phyloP scores from a whole-genome alignment of 2,329 filamentous ascomycete species.

The Chaetomiaceae sp. region DNA sequence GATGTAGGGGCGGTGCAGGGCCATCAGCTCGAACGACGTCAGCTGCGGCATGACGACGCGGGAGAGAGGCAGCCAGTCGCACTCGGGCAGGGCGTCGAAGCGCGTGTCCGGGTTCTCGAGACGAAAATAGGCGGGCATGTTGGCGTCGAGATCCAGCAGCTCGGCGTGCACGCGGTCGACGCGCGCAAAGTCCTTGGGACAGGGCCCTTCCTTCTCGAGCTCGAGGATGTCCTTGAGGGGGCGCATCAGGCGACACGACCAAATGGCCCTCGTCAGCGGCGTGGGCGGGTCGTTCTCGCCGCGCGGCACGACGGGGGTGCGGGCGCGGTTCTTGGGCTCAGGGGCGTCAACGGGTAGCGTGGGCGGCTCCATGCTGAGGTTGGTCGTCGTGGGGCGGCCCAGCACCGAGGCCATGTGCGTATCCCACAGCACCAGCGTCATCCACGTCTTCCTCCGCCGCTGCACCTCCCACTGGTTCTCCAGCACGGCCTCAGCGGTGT shows the following conservation, averaged over 20 bases:
- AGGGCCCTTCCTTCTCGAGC: constrained; percentile 52
- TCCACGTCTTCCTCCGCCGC: constrained; percentile 51
- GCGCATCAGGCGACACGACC: constrained; percentile 43
- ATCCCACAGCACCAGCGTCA: constrained; percentile 51
- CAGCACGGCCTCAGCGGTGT: constrained; percentile 44
- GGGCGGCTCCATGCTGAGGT: constrained; percentile 43
- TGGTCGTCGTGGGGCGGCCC: constrained; percentile 52
- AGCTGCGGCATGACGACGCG: constrained; percentile 45
- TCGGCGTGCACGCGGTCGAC: constrained; percentile 51
- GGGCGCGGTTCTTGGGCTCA: constrained; percentile 42
- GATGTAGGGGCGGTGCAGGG: constrained; percentile 57
- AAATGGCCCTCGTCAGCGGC: constrained; percentile 49
- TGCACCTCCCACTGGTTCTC: constrained; percentile 57
- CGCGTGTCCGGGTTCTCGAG: constrained; percentile 52
- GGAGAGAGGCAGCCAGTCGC: constrained; percentile 47
- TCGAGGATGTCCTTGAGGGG: constrained; percentile 50
- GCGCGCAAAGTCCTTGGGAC: constrained; percentile 48
- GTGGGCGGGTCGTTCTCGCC: constrained; percentile 51
- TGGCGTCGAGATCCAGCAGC: constrained; percentile 44
- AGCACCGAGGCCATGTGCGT: constrained; percentile 49
- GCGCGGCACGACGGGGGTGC: constrained; percentile 44
- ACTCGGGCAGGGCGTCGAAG: constrained; percentile 51
- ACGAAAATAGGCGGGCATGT: constrained; percentile 50
- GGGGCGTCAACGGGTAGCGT: constrained; percentile 51
- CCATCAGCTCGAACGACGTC: constrained; percentile 51